Percentiles rank a stretch among this genome's conserved stretches.
phyloP scores from a whole-genome alignment of 345 rosid genomes.

The Bruguiera gymnorhiza region DNA sequence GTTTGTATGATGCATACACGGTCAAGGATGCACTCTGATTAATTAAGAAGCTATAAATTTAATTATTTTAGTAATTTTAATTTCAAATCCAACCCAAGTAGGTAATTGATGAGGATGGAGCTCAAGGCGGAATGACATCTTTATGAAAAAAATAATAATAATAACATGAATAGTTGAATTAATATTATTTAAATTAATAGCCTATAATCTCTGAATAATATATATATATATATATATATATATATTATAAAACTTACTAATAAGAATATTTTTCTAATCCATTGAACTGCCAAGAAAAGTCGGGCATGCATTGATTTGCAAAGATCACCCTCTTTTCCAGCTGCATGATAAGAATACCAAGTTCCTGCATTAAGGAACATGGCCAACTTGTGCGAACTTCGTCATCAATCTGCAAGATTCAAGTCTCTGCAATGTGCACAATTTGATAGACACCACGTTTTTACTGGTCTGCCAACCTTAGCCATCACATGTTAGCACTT shows the following conservation, averaged over 20 bases:
- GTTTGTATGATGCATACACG: not conserved
- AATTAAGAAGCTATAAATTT: no score
- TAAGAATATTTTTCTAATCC: no score
- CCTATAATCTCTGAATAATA: no score
- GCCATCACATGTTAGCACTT: slow-evolving; percentile 25
- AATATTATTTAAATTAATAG: no score
- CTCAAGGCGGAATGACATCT: no score
- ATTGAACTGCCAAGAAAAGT: not conserved
- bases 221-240: no score
- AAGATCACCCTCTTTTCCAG: not conserved
- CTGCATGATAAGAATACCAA: not conserved
- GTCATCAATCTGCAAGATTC: not conserved
- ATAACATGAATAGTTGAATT: no score
- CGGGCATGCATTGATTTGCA: not conserved
- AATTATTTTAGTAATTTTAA: no score
- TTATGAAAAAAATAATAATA: no score
- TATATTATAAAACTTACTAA: no score
- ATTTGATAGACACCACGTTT: not conserved
- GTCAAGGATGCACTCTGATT: not conserved
- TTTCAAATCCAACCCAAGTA: no score
- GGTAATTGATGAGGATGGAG: no score
- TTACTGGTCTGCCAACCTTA: not conserved
- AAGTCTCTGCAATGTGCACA: not conserved
- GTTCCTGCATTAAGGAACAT: not conserved
- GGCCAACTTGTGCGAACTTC: not conserved